Base-by-base conservation (phyloP, 495 filamentous ascomycete genomes). In the Podospora pseudoanserina region DNA sequence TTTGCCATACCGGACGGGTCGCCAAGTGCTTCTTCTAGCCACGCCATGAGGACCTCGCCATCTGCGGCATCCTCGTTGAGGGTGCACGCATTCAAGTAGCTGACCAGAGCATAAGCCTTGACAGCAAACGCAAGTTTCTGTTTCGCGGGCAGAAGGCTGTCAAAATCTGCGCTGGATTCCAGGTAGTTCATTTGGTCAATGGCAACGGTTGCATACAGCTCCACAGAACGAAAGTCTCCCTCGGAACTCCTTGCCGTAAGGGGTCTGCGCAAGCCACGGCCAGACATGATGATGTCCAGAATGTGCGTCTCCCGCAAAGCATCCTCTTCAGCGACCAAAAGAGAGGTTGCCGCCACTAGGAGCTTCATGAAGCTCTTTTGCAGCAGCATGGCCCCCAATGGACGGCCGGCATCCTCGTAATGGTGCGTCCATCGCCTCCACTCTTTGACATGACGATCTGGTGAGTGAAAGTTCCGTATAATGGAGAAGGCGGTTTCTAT, bases 301-400 rank as follows among this genome's bases (percentile, higher is more conserved):
- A 96, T 83, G 67, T 91, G 86, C 30, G 85, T 81, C 56, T 84
- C 80, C 23, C 83, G 85, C n/a, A 90, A 75, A 20, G 80, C 78
- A 15, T 87, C 82, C 2, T 86, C 83, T 16, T 88, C 85, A 60
- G 87, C 81, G 26, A 92, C 81, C 62, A 96, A 82, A 20, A 89
- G 80, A 7, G 90, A 90, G n/a, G 91, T 91, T 64, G 86, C 88
- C 5, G 92, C 88, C 65, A 92, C 89, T 28, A 96, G 83, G 60
- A 98, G 86, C 74, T 86, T 88, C 87, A 94, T 94, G 75, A 93
- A 93, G 63, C 87, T 91, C 73, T 90, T 87, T 75, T 93, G 92
- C 18, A 99, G 78, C 7, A 97, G 81, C 91, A 97, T 94, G n/a
- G 93, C 92, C 4, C 95, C 93, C 34, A 98, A 78, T 2, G 95